Conservation (phyloP, 2,329 filamentous ascomycete species). For the Beauveria bassiana region DNA sequence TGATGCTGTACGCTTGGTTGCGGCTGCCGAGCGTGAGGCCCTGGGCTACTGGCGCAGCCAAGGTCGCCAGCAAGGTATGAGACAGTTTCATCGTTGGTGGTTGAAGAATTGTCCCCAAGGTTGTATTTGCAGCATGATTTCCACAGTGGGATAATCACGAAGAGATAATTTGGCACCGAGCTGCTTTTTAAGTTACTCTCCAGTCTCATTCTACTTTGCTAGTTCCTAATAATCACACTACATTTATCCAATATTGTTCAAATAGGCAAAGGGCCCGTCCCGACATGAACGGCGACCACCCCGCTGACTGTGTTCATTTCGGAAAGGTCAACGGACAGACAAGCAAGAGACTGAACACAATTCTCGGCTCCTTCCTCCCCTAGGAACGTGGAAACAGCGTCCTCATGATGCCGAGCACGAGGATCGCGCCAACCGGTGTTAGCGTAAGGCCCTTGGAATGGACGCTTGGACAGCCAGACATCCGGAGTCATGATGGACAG, state of each 20-base stretch:
- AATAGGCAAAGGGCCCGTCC: background rate
- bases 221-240: background rate
- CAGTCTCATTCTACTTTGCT: background rate
- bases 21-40: slow-evolving; percentile 14
- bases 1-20: slow-evolving; percentile 16
- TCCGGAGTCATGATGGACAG: background rate
- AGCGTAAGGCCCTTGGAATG: background rate
- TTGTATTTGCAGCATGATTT: background rate
- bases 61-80: slow-evolving; percentile 10
- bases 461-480: background rate
- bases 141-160: background rate
- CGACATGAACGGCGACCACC: background rate
- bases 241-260: background rate
- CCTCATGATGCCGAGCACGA: slow-evolving; percentile 1
- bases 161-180: background rate
- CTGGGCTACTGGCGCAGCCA: slow-evolving; percentile 11
- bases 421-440: background rate
- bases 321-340: background rate
- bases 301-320: background rate
- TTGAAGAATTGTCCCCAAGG: background rate
- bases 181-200: background rate
- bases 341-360: background rate
- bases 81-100: slow-evolving; percentile 18
- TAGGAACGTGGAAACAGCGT: background rate
- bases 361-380: background rate